Evolutionary conservation across 176 grass and related monocot genomes (phyloP), one percentile per base, ranked within the genome.

Genomic region (Melocanna baccifera): DNA sequence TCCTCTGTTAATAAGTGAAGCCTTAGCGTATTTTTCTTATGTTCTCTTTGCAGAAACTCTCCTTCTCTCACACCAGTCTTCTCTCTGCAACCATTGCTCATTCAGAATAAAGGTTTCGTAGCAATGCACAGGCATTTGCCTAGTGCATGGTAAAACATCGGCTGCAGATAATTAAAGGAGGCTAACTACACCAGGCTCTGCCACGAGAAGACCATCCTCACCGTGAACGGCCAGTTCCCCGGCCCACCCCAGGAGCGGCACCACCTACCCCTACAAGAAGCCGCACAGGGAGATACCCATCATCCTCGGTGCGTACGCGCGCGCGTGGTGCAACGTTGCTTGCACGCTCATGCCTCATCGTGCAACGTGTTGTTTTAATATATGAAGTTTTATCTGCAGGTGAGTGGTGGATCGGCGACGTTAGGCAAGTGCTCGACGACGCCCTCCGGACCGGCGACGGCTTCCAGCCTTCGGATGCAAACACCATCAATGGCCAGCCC

Each of bases 221-320:
- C 90, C 32, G 90, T 94, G 28, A 94, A 94, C 46, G 93, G 90
- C 1, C 82, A 90, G 73, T 94, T 81, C 74, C 93, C 93, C 3
- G 90, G 93, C 15, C 93, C 76, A 87, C 51, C 94, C 94, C 39
- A 92, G 78, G 83, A 26, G 25, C 7, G 67, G 86, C 55, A 12
- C 16, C 13, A 11, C 57, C 19, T 92, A 72, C n/a, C 94, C 94
- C 2, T 92, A 87, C 76, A 5, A 64, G 20, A 75, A 79, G 41
- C 94, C 91, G 1, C 30, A 91, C 84, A 71, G 87, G 69, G 89
- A 97, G 59, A 58, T 92, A 4, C 88, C 88, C 15, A 36, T 97
- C 43, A 88, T 94, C 73, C 76, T 97, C 2, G 91, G 94, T 83
- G n/a, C n/a, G n/a, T n/a, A n/a, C n/a, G n/a, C n/a, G n/a, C n/a